Evolutionary conservation across 139 green algal species (phyloP), one percentile per base, ranked within the genome.

Genomic region (Klebsormidium nitens): DNA sequence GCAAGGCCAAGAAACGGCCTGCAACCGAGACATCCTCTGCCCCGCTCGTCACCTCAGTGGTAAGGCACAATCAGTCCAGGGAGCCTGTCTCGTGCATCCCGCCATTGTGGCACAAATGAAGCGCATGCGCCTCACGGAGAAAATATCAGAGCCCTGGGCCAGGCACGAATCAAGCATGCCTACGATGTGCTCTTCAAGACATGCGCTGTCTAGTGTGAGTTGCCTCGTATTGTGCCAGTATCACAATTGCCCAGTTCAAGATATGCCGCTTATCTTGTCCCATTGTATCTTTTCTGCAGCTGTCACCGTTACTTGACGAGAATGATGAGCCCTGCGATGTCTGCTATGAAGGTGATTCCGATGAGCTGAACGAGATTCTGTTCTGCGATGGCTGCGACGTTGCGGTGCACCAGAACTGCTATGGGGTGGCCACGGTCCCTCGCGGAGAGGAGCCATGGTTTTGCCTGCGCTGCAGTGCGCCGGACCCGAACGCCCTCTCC

Each of bases 301-400:
- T 76, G 28, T 72, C 59, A 3, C 68, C 68, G 3, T 23, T 26
- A 34, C 17, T n/a, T 5, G 69, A 76, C 36, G 47, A 81, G 31
- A 36, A 57, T 6, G 72, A 68, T 36, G 72, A 75, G 26, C 19
- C 66, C 8, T 82, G 76, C 58, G 32, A 82, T 36, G 76, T 82
- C 8, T 82, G 76, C 40, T 66, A 35, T 23, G 64, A 70, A 28
- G 69, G 42, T n/a, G 76, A 83, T 5, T 69, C n/a, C 26, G 50
- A 74, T 19, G 75, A 83, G 19, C 66, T 28, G 26, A 82, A 82
- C 35, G 19, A 36, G 3, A 82, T 82, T 36, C 5, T 82, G 29
- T 82, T 81, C 64, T 82, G 76, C 66, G 76, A 82, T 46, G 31
- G 23, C 2, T 82, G 76, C 77, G 75, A 82, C 44, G 75, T 82